Evolutionary conservation across 441 rosid species (phyloP), one percentile per base, ranked within the genome.

Genomic region (Geranium incanum): DNA sequence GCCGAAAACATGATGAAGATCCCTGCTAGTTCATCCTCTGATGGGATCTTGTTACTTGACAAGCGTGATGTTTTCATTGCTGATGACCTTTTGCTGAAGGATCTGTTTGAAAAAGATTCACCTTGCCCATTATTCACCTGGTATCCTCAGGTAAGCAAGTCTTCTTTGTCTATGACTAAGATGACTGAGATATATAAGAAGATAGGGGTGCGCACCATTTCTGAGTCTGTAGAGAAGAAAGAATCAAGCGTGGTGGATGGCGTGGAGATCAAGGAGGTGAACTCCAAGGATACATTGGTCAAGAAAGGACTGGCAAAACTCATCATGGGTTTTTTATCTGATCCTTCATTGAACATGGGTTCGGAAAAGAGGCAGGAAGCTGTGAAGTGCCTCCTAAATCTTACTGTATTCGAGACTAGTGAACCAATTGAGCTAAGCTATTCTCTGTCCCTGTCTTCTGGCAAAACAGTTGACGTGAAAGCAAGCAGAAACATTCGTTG

Each of bases 31-130:
- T 79, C 83, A 18, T 62, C 63, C 39, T 71, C 77, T 0, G 84
- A 91, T 79, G 93, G 76, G 64, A 68, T 91, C 38, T 0, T 80
- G 70, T 70, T 91, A 57, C 11, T 48, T 0, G 74, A 80, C 68
- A 86, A 78, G 74, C 64, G 41, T n/a, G 88, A 87, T 68, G 89
- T 84, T 71, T 89, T 84, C 69, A 77, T 91, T 15, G 88, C 89
- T 3, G 97, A 91, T 79, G 93, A 91, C 68, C 84, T 89, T 74
- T 84, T 72, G 13, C 78, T 88, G 28, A 83, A 86, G 62, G 92
- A 87, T 41, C 78, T 85, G 0, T 88, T 89, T 36, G 72, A 65
- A 7, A 57, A 69, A n/a, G 3, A 1, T 4, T 83, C 83, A 11
- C 65, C 84, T 74, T 70, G 1, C n/a, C 78, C 83, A 0, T 38